Conservation (phyloP, 208 protist genomes). For the Phytomonas francai region DNA sequence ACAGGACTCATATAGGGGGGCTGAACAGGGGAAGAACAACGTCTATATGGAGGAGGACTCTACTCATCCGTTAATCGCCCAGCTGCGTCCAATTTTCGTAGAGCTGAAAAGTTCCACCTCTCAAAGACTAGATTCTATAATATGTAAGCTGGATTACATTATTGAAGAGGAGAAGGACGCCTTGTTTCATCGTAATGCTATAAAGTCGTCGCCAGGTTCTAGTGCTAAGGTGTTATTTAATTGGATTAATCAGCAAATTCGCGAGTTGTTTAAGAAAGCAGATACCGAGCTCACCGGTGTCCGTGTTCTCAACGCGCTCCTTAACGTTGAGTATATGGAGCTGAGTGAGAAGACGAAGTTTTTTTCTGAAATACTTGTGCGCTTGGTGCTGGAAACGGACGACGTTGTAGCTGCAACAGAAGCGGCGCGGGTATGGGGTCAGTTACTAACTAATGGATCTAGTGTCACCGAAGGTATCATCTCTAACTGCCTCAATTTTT, state of each 20-base stretch:
- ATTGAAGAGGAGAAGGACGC: slow-evolving; percentile 83
- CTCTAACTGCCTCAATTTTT: slow-evolving; percentile 38
- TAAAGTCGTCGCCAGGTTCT: slow-evolving; percentile 30
- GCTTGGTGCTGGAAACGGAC: slow-evolving; percentile 39
- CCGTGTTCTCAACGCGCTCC: slow-evolving; percentile 50
- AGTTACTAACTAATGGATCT: slow-evolving; percentile 61
- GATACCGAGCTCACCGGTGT: slow-evolving; percentile 59
- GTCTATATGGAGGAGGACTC: slow-evolving; percentile 4
- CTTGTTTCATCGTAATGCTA: slow-evolving; percentile 60
- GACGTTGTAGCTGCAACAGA: slow-evolving; percentile 31
- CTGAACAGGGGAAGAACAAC: slow-evolving; percentile 9
- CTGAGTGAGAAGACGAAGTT: slow-evolving; percentile 65
- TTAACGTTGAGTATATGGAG: slow-evolving; percentile 76
- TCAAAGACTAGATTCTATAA: slow-evolving; percentile 49
- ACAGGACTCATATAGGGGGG: slow-evolving; percentile 1
- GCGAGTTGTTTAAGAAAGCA: slow-evolving; percentile 52
- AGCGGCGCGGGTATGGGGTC: slow-evolving; percentile 73
- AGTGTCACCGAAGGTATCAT: slow-evolving; percentile 71
- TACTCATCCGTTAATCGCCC: slow-evolving; percentile 69
- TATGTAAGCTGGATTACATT: slow-evolving; percentile 78
- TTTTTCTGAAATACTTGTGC: slow-evolving; percentile 60
- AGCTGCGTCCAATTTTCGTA: slow-evolving; percentile 80
- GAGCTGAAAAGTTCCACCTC: slow-evolving; percentile 36
- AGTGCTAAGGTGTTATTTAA: slow-evolving; percentile 38
- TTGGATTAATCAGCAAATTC: slow-evolving; percentile 73